Evolutionary conservation across 352 stramenopile species (phyloP).

Genomic region (Ophiocytium majus): DNA sequence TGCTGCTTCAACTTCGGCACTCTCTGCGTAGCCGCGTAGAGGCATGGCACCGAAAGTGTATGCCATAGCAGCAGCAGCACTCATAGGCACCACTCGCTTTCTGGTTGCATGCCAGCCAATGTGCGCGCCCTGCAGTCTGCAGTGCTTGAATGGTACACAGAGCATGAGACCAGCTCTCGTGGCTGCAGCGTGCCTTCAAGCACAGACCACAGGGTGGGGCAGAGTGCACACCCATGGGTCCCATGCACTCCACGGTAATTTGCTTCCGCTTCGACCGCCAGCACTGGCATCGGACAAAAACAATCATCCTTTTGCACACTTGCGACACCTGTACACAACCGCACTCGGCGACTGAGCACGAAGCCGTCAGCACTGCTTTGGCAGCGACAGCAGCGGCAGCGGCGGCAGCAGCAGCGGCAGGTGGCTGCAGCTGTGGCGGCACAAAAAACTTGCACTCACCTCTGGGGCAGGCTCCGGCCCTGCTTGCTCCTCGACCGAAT

Average conservation of each 20-base stretch:
- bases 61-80: neutral
- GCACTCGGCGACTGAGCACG: too few relatives aligned
- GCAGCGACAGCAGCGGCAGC: neutral
- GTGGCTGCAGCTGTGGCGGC: neutral
- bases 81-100: constrained; percentile 1
- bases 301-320: neutral
- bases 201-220: neutral
- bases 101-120: neutral
- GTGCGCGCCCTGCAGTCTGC: neutral
- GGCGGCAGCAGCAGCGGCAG: neutral
- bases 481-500: too few relatives aligned
- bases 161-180: neutral
- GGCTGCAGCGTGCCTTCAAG: neutral
- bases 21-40: neutral
- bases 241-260: too few relatives aligned
- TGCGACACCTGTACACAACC: neutral
- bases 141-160: neutral
- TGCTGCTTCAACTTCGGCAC: neutral
- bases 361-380: too few relatives aligned
- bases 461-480: neutral
- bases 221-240: too few relatives aligned
- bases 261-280: too few relatives aligned
- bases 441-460: neutral
- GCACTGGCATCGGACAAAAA: too few relatives aligned
- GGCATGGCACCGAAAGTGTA: neutral